Evolutionary conservation across 306 rosid species (phyloP), one percentile per base, ranked within the genome.

Genomic region (Quercus dentata): DNA sequence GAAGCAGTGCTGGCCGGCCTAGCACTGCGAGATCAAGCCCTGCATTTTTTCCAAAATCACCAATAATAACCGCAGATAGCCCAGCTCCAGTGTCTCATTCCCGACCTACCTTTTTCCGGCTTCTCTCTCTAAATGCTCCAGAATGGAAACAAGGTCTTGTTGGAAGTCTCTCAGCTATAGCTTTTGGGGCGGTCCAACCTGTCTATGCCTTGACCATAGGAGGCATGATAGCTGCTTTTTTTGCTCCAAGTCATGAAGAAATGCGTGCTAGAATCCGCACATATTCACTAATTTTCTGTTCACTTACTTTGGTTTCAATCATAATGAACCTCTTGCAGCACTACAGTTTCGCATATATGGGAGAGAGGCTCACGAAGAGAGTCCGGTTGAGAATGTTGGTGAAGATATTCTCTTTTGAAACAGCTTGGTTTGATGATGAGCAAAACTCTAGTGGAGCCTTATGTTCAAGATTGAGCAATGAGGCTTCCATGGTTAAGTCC

Each of bases 391-490:
- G 83, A 55, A 93, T 93, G 92, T 87, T 95, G 9, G 92, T 87
- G 80, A 93, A 90, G 77, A 93, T 95, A 76, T 86, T 95, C 81
- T 89, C 93, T 35, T 91, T 95, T 56, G 99, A 95, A 79, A 87
- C 97, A 9, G 98, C 97, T 52, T 95, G 99, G 99, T 93, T 93
- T 68, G 97, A 95, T 76, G 91, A 91, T 73, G 99, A 91, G 63
- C 82, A 88, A 35, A 93, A 95, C 77, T 85, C 98, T 0, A 91
- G 96, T 31, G 99, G 98, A n/a, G 92, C 93, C 44, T 80, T 95
- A 58, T 93, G 97, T 84, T 89, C 98, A 46, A 88, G 98, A 83
- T 83, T 93, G 75, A 95, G 94, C 87, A 84, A 90, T 65, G 99
- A 93, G 81, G 99, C 97, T 46, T 88, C 94, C 58, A 90, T 90